Evolutionary conservation across 768 basidiomycete genomes (phyloP).

Genomic region (Wakefieldia striispora): DNA sequence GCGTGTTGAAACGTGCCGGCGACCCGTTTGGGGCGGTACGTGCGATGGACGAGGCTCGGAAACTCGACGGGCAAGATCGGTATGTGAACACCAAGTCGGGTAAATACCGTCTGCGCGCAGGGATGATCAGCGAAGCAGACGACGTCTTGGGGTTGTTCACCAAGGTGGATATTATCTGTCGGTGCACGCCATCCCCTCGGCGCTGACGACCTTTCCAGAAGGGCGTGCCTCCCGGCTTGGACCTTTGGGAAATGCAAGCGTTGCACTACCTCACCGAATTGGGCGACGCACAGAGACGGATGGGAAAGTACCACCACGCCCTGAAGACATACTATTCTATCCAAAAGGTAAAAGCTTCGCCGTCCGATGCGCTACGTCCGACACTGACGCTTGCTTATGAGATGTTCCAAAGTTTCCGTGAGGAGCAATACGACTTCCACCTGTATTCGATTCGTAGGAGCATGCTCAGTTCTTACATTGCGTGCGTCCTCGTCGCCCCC

Average conservation of each 20-base stretch:
- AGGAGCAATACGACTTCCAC: slow-evolving; percentile 98
- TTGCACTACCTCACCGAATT: slow-evolving; percentile 83
- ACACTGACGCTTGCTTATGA: slow-evolving; percentile 27
- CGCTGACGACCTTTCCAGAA: slow-evolving; percentile 54
- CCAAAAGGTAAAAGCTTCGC: slow-evolving; percentile 52
- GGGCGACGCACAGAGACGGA: slow-evolving; percentile 64
- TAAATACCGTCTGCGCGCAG: slow-evolving; percentile 86
- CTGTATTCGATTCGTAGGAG: slow-evolving; percentile 89
- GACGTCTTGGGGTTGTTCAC: slow-evolving; percentile 84
- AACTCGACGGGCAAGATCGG: slow-evolving; percentile 90
- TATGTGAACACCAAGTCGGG: slow-evolving; percentile 93
- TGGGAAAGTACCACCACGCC: slow-evolving; percentile 70
- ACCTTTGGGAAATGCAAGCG: slow-evolving; percentile 96
- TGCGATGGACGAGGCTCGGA: slow-evolving; percentile 75
- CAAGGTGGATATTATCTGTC: slow-evolving; percentile 51
- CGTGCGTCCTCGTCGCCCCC: slow-evolving; percentile 47
- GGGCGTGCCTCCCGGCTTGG: slow-evolving; percentile 75
- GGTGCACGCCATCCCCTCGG: neutral
- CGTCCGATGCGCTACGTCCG: neutral
- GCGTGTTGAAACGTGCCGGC: slow-evolving; percentile 83
- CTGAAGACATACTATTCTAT: slow-evolving; percentile 82
- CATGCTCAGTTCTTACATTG: slow-evolving; percentile 80
- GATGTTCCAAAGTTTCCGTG: slow-evolving; percentile 85
- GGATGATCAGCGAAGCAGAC: slow-evolving; percentile 72
- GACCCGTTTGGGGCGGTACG: slow-evolving; percentile 73